phyloP scores from a whole-genome alignment of 352 stramenopile species.

The Pythium plurisporium region DNA sequence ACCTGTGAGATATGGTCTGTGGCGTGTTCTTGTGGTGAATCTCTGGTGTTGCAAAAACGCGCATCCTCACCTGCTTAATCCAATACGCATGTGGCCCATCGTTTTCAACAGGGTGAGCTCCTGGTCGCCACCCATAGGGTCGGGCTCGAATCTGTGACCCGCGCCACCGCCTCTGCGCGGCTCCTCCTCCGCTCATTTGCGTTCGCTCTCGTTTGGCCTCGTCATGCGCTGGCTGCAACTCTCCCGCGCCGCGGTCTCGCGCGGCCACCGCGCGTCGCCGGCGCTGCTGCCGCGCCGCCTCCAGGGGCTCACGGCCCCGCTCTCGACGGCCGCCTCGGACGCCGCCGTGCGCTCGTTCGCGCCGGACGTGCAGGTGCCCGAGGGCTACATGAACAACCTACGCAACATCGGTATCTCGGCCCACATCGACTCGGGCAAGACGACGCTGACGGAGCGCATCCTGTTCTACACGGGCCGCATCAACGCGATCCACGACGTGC shows the following conservation, averaged over 20 bases:
- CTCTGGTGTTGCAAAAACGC: slow-evolving; percentile 10
- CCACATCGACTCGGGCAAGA: slow-evolving; percentile 99
- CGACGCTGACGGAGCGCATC: slow-evolving; percentile 99
- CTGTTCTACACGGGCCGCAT: slow-evolving; percentile 99
- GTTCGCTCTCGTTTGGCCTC: neutral
- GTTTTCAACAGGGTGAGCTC: slow-evolving; percentile 12
- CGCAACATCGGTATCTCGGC: slow-evolving; percentile 97
- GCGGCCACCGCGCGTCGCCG: slow-evolving; percentile 15
- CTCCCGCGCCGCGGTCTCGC: slow-evolving; percentile 33
- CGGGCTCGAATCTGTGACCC: slow-evolving; percentile 18
- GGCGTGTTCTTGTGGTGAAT: too few species aligned
- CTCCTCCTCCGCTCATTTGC: slow-evolving; percentile 6
- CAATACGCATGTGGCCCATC: slow-evolving; percentile 6
- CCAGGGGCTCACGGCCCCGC: slow-evolving; percentile 10
- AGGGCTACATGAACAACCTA: slow-evolving; percentile 61
- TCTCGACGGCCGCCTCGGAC: neutral
- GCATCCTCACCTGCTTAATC: neutral
- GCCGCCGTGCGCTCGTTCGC: slow-evolving; percentile 41
- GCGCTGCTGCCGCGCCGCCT: slow-evolving; percentile 22
- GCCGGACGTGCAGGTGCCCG: slow-evolving; percentile 36
- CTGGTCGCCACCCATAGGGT: slow-evolving; percentile 22
- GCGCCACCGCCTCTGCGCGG: neutral
- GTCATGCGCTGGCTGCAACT: slow-evolving; percentile 60
- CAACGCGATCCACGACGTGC: slow-evolving; percentile 94
- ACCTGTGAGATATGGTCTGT: neutral